Percentiles rank a stretch among this genome's conserved stretches.
phyloP scores from a whole-genome alignment of 2,329 filamentous ascomycete genomes.

The Aspergillus tanneri region DNA sequence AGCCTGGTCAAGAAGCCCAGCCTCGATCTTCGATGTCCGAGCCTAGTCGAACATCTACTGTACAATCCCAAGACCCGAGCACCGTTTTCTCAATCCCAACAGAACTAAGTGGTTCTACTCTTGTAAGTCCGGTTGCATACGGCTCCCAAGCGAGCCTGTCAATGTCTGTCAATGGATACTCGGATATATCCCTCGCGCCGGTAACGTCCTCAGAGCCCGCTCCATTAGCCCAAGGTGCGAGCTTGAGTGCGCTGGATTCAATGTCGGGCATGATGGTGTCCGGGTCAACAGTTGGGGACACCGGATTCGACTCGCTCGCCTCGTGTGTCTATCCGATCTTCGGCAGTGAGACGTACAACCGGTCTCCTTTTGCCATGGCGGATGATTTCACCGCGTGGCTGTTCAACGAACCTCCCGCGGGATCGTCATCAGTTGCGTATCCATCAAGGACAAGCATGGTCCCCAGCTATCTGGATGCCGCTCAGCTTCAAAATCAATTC shows the following conservation, averaged over 20 bases:
- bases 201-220: constrained; percentile 24
- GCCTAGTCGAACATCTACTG: constrained; percentile 10
- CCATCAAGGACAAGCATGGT: constrained; percentile 41
- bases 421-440: constrained; percentile 54
- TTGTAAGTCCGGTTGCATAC: constrained; percentile 20
- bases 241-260: constrained; percentile 26
- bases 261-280: constrained; percentile 27
- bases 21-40: constrained; percentile 13
- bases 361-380: constrained; percentile 82
- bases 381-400: constrained; percentile 85
- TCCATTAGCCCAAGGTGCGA: constrained; percentile 27
- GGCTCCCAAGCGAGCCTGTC: constrained; percentile 15
- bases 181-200: constrained; percentile 21
- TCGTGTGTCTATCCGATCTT: constrained; percentile 73
- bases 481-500: constrained; percentile 51
- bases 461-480: constrained; percentile 41
- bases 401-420: constrained; percentile 67
- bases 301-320: constrained; percentile 38
- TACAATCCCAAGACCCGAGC: constrained; percentile 15
- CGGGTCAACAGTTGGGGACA: constrained; percentile 24
- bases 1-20: constrained; percentile 17
- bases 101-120: constrained; percentile 18
- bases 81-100: constrained; percentile 21
- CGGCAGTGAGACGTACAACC: constrained; percentile 76
- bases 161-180: constrained; percentile 22